Base-by-base conservation (phyloP, 176 grass and related monocot species). In the Oryza glaberrima region DNA sequence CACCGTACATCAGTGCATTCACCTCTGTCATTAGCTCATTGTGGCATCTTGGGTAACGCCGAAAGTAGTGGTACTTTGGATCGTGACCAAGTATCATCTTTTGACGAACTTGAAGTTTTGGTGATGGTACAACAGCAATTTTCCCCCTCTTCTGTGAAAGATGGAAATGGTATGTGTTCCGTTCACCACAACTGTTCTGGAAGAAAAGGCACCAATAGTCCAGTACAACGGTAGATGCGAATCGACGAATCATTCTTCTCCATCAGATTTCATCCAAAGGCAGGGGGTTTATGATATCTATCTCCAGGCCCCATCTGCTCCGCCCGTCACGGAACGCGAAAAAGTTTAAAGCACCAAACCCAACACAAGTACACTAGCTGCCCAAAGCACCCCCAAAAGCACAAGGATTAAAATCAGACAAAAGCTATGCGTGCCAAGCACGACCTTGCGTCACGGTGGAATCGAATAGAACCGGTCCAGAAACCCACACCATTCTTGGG, bases 311-410 rank as follows among this genome's bases (percentile, higher is more conserved):
- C 19, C 58, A 23, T n/a, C 7, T 23, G 58, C 19, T 67, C 78
- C 70, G 77, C 60, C 22, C 32, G 77, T 81, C 84, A 86, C 77
- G 84, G 45, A 75, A 60, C 45, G 73, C 77, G 60, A 12, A 20
- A 80, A 81, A 16, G 63, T 2, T 38, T 8, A 4, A 20, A 0
- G 17, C 56, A 25, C 81, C 36, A 51, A 73, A 84, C 48, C 49
- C 51, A 60, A 28, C 34, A 44, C 23, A n/a, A 6, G 30, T 25
- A 25, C 11, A 68, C 40, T 47, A 15, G 10, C 40, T 41, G 40
- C 30, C 28, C 19, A 65, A 0, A 76, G 81, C 60, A 2, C 64
- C 78, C 25, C 4, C 20, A 11, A 51, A 51, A 54, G 26, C 8
- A 9, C 25, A 10, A 44, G 41, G 4, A 65, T 69, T 41, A 36